phyloP scores from a whole-genome alignment of 192 early-diverging fungal species.

The Backusella morwellensis region DNA sequence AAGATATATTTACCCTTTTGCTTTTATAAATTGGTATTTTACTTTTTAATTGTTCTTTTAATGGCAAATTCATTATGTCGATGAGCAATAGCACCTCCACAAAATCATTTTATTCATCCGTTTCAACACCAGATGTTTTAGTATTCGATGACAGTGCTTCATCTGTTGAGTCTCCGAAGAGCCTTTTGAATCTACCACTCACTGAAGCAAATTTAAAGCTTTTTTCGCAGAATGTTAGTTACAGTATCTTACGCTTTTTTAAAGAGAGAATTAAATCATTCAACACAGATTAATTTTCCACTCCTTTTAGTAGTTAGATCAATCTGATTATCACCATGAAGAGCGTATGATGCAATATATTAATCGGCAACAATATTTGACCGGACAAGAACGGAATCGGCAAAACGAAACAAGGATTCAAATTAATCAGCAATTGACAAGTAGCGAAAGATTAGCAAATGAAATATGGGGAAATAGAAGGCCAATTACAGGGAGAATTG shows the following conservation, averaged over 20 bases:
- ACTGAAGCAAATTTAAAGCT: not conserved
- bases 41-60: not conserved
- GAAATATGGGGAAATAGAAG: not conserved
- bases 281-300: not conserved
- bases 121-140: not conserved
- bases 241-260: not conserved
- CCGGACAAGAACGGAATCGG: not conserved
- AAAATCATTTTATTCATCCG: not conserved
- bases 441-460: not conserved
- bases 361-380: not conserved
- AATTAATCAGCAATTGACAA: not conserved
- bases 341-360: not conserved
- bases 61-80: not conserved
- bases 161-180: conserved; percentile 1
- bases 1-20: not conserved
- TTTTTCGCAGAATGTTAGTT: not conserved
- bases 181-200: not conserved
- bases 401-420: not conserved
- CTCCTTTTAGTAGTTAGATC: not conserved
- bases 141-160: not conserved
- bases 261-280: not conserved
- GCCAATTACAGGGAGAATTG: not conserved
- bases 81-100: not conserved
- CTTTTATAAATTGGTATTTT: not conserved
- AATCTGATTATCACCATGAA: not conserved